phyloP scores from a whole-genome alignment of 192 early-diverging fungal species.

The Umbelopsis vinacea region DNA sequence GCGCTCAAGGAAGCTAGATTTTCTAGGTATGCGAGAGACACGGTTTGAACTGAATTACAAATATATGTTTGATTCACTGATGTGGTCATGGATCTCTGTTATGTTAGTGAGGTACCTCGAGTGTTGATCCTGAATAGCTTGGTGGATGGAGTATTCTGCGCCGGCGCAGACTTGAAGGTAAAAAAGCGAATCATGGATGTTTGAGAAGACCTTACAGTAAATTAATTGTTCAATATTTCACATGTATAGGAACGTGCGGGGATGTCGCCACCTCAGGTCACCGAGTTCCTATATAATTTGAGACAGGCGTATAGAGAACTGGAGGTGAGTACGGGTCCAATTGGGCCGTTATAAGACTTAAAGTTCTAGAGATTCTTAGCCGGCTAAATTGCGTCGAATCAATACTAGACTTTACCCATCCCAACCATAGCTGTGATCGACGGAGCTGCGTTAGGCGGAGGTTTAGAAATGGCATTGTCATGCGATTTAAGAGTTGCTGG shows the following conservation, averaged over 20 bases:
- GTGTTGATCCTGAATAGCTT: conserved; percentile 82
- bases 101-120: conserved; percentile 56
- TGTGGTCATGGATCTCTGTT: background rate
- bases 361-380: too few species aligned
- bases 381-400: background rate
- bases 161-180: conserved; percentile 94
- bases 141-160: conserved; percentile 88
- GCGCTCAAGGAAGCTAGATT: conserved; percentile 68
- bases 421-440: conserved; percentile 96
- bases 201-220: background rate
- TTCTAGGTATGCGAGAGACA: conserved; percentile 53
- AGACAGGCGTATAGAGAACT: conserved; percentile 80
- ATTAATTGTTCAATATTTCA: background rate
- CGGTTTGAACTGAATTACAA: background rate
- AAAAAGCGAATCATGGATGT: background rate
- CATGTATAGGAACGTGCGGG: conserved; percentile 70
- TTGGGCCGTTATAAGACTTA: background rate
- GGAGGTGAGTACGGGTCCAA: conserved; percentile 52
- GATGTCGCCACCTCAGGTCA: conserved; percentile 80
- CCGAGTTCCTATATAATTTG: conserved; percentile 80
- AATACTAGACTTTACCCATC: conserved; percentile 71
- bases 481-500: conserved; percentile 91
- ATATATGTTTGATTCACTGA: background rate
- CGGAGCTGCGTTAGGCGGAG: conserved; percentile 92
- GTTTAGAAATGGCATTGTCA: conserved; percentile 87